Evolutionary conservation across 2,329 filamentous ascomycete species (phyloP), one percentile per base, ranked within the genome.

Genomic region (Penicillium sp.): DNA sequence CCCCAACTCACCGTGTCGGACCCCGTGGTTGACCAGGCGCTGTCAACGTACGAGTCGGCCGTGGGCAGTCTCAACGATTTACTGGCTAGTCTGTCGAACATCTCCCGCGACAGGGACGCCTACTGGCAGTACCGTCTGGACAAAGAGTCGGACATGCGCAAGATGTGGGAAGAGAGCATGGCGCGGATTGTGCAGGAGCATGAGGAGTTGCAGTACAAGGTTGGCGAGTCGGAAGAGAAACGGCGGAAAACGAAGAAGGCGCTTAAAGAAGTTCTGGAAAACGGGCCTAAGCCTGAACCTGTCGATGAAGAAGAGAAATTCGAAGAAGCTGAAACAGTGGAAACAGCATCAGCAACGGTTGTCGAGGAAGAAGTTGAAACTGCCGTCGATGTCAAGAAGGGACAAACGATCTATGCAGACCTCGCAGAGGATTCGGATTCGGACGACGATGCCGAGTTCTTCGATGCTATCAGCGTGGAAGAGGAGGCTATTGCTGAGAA

Each of bases 101-200:
- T 99, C 66, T 93, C 92, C 8, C 87, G 89, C 65, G 94, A 99
- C 68, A 88, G 95, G 52, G 94, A 99, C 72, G 86, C 91, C 0
- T 96, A 96, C 71, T 99, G 94, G 94, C 93, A 97, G 71, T 95
- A 96, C 69, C 87, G 92, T 14, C 79, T 99, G 42, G 92, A 96
- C 64, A 87, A 91, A 54, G 94, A 99, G 75, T 87, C 87, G 45
- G 90, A 96, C 69, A 88, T 97, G 75, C 86, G 94, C 38, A 87
- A 90, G 59, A 90, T 99, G 85, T 99, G 94, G 94, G 94, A 99
- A 74, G 94, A 99, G 67, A 97, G 92, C 74, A 97, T 99, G 94
- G 91, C 94, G 9, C 87, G 92, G 65, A 89, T 99, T n/a, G 94
- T 92, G 18, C 86, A 85, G 56, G 94, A 99, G 71, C 94, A 99